Evolutionary conservation across 495 filamentous ascomycete species (phyloP), one percentile per base, ranked within the genome.

Genomic region (Penicillium goetzii): DNA sequence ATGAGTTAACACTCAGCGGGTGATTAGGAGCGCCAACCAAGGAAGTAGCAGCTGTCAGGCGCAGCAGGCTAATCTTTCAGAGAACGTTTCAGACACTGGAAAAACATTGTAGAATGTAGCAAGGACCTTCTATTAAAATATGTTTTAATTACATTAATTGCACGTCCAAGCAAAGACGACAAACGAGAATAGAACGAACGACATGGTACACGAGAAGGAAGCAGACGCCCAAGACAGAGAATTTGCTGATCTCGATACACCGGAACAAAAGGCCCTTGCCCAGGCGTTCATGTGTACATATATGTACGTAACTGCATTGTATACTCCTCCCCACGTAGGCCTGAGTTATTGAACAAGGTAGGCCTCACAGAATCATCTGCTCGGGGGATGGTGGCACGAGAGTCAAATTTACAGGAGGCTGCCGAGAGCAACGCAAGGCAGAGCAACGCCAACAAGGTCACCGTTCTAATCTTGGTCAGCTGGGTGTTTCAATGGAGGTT

Each of bases 361-460:
- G 58, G 30, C 41, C 12, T 53, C 43, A 19, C 36, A 45, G 33
- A 53, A 47, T 36, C 28, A 34, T 59, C 51, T 54, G 54, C 15
- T 53, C n/a, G 8, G 50, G 33, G 28, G 40, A 30, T 12, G 43
- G 43, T 6, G 14, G 33, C 55, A 3, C 21, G 6, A 26, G 9
- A 33, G n/a, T 12, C 12, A 25, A 3, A 23, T 66, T 78, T 83
- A 83, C 43, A 83, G 53, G 50, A 81, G 53, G 50, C 74, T 66
- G 60, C 74, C 70, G 32, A 81, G 74, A 45, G 78, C 77, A 63
- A 81, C 61, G 65, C 80, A 82, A 54, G 80, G 78, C 49, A 80
- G 49, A 19, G 74, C 78, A 52, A 83, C 71, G 51, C 80, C 80
- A 68, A 81, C 63, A 17, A 82, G 69, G 50, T 77, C 74, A 11